Evolutionary conservation across 2,329 filamentous ascomycete genomes (phyloP).

Genomic region (Paramyrothecium sp.): DNA sequence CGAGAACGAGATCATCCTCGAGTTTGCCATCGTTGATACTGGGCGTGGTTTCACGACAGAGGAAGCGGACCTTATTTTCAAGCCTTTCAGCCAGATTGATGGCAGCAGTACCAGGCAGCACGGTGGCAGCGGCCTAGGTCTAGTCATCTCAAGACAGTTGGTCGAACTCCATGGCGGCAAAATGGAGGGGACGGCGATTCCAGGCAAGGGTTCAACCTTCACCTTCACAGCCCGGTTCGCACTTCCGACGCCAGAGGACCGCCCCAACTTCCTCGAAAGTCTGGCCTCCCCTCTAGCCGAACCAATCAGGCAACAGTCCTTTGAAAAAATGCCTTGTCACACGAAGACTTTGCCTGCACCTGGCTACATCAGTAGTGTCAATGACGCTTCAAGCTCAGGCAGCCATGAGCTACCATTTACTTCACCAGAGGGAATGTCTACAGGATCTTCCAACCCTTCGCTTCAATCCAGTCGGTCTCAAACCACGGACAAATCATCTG

Average conservation of each 20-base stretch:
- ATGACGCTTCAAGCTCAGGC: constrained; percentile 13
- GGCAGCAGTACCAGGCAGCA: constrained; percentile 92
- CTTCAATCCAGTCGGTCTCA: constrained; percentile 57
- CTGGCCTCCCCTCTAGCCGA: constrained; percentile 35
- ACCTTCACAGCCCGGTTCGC: constrained; percentile 71
- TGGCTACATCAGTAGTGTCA: too few relatives aligned
- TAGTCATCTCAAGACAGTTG: constrained; percentile 92
- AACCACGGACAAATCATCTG: constrained; percentile 63
- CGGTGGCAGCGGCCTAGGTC: constrained; percentile 86
- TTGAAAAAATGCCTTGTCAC: constrained; percentile 20
- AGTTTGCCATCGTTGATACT: constrained; percentile 90
- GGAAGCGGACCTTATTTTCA: constrained; percentile 91
- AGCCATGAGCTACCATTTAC: constrained; percentile 30
- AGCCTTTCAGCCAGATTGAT: constrained; percentile 96
- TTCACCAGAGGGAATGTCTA: constrained; percentile 54
- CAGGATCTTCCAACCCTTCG: constrained; percentile 69
- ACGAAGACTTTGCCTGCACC: constrained; percentile 21
- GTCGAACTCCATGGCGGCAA: constrained; percentile 93
- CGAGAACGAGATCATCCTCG: constrained; percentile 71
- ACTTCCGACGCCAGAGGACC: constrained; percentile 64
- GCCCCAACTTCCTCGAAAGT: constrained; percentile 51
- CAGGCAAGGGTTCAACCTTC: constrained; percentile 79
- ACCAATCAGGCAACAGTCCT: constrained; percentile 22
- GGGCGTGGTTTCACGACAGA: constrained; percentile 86
- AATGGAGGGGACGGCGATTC: constrained; percentile 81